Percentiles rank a stretch among this genome's conserved stretches.
These are phyloP conservation scores for Fusarium succisae DNA, from an alignment of 2,329 filamentous ascomycete genomes.

Conservation along the genomic window DNA sequence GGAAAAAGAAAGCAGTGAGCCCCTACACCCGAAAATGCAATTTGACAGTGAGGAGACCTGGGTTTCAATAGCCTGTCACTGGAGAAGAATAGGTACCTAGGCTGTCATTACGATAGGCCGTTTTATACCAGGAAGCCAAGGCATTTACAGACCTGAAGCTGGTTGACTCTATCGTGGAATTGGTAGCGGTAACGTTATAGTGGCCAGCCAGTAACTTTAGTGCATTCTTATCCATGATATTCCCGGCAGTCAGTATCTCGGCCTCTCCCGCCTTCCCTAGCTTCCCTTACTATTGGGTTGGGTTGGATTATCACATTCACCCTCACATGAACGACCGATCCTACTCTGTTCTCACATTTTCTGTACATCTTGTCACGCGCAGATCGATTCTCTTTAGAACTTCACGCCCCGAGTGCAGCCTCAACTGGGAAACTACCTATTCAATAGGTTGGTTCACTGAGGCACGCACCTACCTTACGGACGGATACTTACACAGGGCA, in stretches of 20 bases:
- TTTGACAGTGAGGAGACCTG: not conserved
- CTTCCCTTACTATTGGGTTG: slow-evolving; percentile 5
- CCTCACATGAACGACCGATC: not conserved
- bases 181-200: not conserved
- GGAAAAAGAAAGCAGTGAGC: slow-evolving; percentile 23
- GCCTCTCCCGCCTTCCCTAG: slow-evolving; percentile 27
- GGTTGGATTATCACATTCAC: not conserved
- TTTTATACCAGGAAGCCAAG: not conserved
- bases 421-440: not conserved
- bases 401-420: slow-evolving; percentile 9
- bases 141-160: not conserved
- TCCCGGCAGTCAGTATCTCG: slow-evolving; percentile 16
- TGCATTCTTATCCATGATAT: slow-evolving; percentile 6
- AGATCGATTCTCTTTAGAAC: slow-evolving; percentile 19
- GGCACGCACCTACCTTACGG: not conserved
- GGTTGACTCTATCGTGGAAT: not conserved
- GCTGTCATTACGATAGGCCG: too few species aligned
- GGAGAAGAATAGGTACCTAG: not conserved
- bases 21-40: not conserved
- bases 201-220: not conserved
- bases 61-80: not conserved
- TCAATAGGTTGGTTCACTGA: not conserved
- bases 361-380: slow-evolving; percentile 17
- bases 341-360: slow-evolving; percentile 24
- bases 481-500: not conserved